phyloP scores from a whole-genome alignment of 176 grass and related monocot species.

The Raddia guianensis region DNA sequence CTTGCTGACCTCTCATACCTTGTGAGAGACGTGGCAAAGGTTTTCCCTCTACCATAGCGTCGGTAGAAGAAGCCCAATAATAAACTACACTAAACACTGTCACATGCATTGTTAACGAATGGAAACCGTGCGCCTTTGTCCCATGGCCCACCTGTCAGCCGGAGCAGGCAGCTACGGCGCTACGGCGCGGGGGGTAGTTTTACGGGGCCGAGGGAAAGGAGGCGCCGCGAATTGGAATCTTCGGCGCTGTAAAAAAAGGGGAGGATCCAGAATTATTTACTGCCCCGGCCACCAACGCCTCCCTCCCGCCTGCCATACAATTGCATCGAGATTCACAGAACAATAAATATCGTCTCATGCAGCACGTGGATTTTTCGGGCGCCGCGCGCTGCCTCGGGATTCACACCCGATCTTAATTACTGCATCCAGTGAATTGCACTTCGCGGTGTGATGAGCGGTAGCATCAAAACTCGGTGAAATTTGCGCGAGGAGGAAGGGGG shows the following conservation, averaged over 20 bases:
- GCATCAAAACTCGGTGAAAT: neutral
- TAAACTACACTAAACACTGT: neutral
- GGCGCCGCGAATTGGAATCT: constrained; percentile 20
- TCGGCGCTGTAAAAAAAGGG: neutral
- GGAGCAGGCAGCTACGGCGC: neutral
- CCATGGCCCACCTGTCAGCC: neutral
- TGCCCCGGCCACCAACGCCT: constrained; percentile 18
- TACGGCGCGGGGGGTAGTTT: constrained; percentile 24
- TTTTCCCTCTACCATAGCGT: too few relatives aligned
- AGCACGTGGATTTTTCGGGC: constrained; percentile 38
- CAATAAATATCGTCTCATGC: constrained; percentile 29
- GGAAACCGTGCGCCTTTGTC: neutral
- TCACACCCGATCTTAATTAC: neutral
- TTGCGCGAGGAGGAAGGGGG: neutral
- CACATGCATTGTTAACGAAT: neutral
- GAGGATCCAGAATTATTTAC: neutral
- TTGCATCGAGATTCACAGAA: constrained; percentile 46
- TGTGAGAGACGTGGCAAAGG: too few relatives aligned
- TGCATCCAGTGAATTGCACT: neutral
- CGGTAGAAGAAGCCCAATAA: too few relatives aligned
- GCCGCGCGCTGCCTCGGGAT: constrained; percentile 34
- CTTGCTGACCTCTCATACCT: too few relatives aligned
- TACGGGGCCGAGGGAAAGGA: neutral
- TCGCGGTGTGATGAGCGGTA: too few relatives aligned
- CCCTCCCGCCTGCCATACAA: neutral